Evolutionary conservation across 345 rosid species (phyloP).

Genomic region (Syzygium oleosum): DNA sequence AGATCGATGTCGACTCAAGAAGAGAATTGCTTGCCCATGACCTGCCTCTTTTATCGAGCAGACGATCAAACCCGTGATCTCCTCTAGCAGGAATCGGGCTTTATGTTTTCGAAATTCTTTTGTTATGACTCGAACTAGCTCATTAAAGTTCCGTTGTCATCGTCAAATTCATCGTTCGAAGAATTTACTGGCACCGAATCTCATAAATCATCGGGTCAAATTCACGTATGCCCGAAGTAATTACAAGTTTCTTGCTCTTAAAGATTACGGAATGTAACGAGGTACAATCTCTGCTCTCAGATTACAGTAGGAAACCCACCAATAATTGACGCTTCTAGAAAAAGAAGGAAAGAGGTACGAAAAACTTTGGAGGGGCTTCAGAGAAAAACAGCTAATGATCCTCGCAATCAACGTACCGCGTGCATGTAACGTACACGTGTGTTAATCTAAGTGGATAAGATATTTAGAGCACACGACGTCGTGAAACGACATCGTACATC

Average conservation of each 20-base stretch:
- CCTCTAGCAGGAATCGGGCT: not conserved
- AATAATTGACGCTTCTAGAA: not conserved
- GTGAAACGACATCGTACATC: not conserved
- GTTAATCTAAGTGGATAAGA: not conserved
- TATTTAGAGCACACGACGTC: not conserved
- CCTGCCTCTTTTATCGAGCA: not conserved
- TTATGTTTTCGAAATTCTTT: not conserved
- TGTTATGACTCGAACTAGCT: not conserved
- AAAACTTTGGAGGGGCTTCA: not conserved
- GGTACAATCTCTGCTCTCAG: not conserved
- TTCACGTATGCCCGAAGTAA: not conserved
- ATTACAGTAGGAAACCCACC: not conserved
- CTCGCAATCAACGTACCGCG: not conserved
- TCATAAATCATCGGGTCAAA: not conserved
- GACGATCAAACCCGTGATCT: not conserved
- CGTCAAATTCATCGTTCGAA: not conserved
- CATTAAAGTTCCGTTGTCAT: not conserved
- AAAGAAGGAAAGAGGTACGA: not conserved
- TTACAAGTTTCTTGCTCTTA: not conserved
- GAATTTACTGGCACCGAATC: not conserved
- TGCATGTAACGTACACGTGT: not conserved
- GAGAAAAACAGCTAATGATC: not conserved
- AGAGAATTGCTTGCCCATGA: not conserved
- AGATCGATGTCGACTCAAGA: not conserved
- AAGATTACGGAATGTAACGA: not conserved